These are phyloP conservation scores for Pseudoperonospora humuli DNA, from an alignment of 352 stramenopile species.

Conservation along the genomic window DNA sequence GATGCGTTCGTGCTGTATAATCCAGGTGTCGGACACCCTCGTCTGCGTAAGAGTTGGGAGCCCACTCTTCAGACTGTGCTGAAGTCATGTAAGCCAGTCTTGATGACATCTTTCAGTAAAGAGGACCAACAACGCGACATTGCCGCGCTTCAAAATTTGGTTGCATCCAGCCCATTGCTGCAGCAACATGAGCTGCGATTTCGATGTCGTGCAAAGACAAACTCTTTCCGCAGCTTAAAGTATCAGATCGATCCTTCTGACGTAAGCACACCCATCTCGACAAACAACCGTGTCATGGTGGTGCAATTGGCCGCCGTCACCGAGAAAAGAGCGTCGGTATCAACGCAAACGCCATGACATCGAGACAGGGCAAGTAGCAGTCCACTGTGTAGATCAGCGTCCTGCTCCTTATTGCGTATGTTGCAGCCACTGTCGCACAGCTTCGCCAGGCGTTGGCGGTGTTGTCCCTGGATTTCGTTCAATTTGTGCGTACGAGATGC, in stretches of 20 bases:
- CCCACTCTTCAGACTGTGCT: slow-evolving; percentile 48
- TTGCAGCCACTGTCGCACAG: slow-evolving; percentile 64
- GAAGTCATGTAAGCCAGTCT: slow-evolving; percentile 30
- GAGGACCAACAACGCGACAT: slow-evolving; percentile 57
- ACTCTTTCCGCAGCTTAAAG: slow-evolving; percentile 59
- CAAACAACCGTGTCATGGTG: slow-evolving; percentile 47
- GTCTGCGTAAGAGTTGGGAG: slow-evolving; percentile 38
- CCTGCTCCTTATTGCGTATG: slow-evolving; percentile 44
- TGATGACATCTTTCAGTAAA: slow-evolving; percentile 61
- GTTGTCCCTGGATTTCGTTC: slow-evolving; percentile 30
- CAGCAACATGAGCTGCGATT: slow-evolving; percentile 21
- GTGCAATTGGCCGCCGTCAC: slow-evolving; percentile 22
- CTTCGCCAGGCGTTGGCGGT: no score
- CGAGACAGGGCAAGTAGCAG: not conserved
- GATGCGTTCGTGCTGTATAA: slow-evolving; percentile 72
- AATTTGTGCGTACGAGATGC: slow-evolving; percentile 48
- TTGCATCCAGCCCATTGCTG: slow-evolving; percentile 2
- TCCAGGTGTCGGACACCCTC: slow-evolving; percentile 51
- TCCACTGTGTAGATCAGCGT: slow-evolving; percentile 10
- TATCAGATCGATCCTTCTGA: slow-evolving; percentile 41
- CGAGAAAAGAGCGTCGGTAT: slow-evolving; percentile 3
- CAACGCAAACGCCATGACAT: slow-evolving; percentile 1
- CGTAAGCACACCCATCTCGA: slow-evolving; percentile 37
- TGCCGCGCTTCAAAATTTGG: slow-evolving; percentile 28
- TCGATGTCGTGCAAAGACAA: slow-evolving; percentile 32